Conservation (phyloP, 768 basidiomycete genomes). For the Pulveroboletus sp. region DNA sequence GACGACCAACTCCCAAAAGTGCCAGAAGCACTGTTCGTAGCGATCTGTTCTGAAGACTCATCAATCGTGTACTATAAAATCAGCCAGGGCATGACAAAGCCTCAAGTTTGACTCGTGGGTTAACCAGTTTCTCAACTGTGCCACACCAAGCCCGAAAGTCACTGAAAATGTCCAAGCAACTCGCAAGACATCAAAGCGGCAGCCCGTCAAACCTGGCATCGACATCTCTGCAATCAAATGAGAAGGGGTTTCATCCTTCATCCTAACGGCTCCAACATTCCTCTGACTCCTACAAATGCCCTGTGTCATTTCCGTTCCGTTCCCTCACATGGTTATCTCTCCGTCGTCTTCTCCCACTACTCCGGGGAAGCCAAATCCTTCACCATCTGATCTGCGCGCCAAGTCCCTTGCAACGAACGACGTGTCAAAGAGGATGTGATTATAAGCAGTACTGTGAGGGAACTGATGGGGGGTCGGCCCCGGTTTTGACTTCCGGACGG, state of each 20-base stretch:
- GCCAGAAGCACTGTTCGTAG: constrained; percentile 57
- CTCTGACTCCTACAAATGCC: constrained; percentile 63
- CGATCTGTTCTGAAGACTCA: constrained; percentile 73
- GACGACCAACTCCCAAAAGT: constrained; percentile 15
- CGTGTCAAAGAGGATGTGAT: constrained; percentile 76
- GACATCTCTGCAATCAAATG: constrained; percentile 64
- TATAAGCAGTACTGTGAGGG: constrained; percentile 78
- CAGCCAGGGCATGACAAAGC: constrained; percentile 74
- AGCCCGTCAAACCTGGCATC: constrained; percentile 41
- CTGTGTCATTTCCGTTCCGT: constrained; percentile 69
- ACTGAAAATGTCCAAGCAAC: background rate
- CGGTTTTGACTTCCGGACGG: too few species aligned
- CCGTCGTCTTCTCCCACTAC: constrained; percentile 78
- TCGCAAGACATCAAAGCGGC: constrained; percentile 17
- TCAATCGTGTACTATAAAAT: constrained; percentile 86
- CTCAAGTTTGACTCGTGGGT: constrained; percentile 42
- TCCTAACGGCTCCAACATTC: constrained; percentile 60
- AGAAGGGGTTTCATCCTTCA: constrained; percentile 61
- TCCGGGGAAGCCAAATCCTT: constrained; percentile 90
- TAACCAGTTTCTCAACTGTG: background rate
- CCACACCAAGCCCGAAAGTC: too few species aligned
- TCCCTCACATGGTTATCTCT: constrained; percentile 50
- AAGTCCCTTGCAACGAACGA: constrained; percentile 68
- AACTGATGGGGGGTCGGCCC: constrained; percentile 63
- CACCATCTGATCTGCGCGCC: constrained; percentile 69